Conservation (phyloP, 73 alveolate genomes). For the Symbiodinium pilosum region DNA sequence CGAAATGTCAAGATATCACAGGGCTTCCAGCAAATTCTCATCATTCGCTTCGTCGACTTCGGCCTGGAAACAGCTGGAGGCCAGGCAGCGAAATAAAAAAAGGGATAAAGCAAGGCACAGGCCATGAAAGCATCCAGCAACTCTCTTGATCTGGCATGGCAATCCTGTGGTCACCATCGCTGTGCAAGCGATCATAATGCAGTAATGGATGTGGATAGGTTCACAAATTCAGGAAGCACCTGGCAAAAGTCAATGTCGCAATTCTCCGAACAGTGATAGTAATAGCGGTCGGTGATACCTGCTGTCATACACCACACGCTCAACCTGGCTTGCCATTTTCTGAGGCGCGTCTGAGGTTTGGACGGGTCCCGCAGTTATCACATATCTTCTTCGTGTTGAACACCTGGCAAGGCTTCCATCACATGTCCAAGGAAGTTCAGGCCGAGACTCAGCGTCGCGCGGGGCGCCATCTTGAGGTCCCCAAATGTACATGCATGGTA, state of each 20-base stretch:
- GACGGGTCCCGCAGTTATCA: constrained; percentile 85
- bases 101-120: background rate
- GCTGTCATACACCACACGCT: no score
- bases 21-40: constrained; percentile 22
- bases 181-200: no score
- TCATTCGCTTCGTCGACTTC: constrained; percentile 74
- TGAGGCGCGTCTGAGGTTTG: no score
- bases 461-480: constrained; percentile 6
- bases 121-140: constrained; percentile 78
- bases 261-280: constrained; percentile 90
- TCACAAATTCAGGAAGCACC: background rate
- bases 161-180: background rate
- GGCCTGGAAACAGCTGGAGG: background rate
- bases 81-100: background rate
- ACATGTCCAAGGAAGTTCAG: background rate
- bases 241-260: constrained; percentile 94
- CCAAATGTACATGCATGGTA: background rate
- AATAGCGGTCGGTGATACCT: constrained; percentile 90
- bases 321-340: no score
- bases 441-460: background rate
- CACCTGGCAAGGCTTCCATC: background rate
- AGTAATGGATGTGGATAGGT: background rate
- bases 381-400: constrained; percentile 90
- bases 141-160: constrained; percentile 63
- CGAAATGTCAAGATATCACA: background rate